Percentiles rank a stretch among this genome's conserved stretches.
phyloP scores from a whole-genome alignment of 345 rosid genomes.

The Populus davidiana region DNA sequence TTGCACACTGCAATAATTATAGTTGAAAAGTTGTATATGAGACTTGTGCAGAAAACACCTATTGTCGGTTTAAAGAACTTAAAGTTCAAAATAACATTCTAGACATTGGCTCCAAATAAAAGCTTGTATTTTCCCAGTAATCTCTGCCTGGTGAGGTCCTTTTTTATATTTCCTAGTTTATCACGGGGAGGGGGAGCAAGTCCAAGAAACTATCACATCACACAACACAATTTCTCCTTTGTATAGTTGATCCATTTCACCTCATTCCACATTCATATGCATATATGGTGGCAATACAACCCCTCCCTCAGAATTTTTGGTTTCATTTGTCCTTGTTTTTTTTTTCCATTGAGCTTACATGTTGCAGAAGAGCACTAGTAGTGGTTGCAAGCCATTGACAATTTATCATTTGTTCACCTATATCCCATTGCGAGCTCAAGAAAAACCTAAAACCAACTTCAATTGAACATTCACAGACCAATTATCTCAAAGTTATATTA shows the following conservation, averaged over 20 bases:
- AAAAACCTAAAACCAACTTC: not conserved
- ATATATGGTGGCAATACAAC: not conserved
- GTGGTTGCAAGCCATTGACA: not conserved
- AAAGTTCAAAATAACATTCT: not conserved
- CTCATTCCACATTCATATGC: not conserved
- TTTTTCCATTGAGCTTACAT: not conserved
- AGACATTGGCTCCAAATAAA: not conserved
- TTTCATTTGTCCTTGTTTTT: not conserved
- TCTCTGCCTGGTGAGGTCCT: not conserved
- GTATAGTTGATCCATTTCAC: not conserved
- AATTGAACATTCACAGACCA: not conserved
- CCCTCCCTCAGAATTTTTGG: not conserved
- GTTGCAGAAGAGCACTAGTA: not conserved
- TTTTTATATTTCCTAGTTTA: not conserved
- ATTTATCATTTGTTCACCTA: not conserved
- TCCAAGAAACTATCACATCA: not conserved
- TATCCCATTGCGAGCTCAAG: not conserved
- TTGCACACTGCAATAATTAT: too few species aligned
- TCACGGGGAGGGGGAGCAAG: not conserved
- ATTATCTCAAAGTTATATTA: not conserved
- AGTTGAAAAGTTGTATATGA: not conserved
- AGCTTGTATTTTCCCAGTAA: not conserved
- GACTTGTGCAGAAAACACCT: not conserved
- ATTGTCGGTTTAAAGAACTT: not conserved
- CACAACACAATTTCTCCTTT: not conserved